These are phyloP conservation scores for Mycena rosella DNA, from an alignment of 768 basidiomycete genomes.

Conservation along the genomic window DNA sequence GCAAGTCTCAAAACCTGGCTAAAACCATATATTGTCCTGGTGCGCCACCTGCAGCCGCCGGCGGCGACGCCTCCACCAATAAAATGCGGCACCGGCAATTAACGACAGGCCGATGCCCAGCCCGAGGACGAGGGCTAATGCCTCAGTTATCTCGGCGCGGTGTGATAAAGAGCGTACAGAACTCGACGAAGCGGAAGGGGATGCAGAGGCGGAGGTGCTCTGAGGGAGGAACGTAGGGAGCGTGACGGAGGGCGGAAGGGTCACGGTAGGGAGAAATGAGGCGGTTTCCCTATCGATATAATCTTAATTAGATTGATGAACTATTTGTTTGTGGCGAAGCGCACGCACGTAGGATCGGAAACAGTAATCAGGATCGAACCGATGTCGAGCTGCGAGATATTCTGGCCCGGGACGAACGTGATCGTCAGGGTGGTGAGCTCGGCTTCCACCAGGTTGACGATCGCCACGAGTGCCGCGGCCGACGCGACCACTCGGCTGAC, in stretches of 20 bases:
- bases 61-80: slow-evolving; percentile 42
- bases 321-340: neutral
- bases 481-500: slow-evolving; percentile 56
- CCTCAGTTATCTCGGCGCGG: slow-evolving; percentile 37
- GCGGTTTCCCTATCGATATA: slow-evolving; percentile 29
- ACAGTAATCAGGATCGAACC: slow-evolving; percentile 54
- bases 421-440: slow-evolving; percentile 58
- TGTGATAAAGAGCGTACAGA: slow-evolving; percentile 28
- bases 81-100: slow-evolving; percentile 38
- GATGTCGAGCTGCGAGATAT: slow-evolving; percentile 52
- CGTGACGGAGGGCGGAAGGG: slow-evolving; percentile 51
- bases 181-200: slow-evolving; percentile 33
- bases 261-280: slow-evolving; percentile 51
- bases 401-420: slow-evolving; percentile 49
- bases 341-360: slow-evolving; percentile 50
- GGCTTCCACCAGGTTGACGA: slow-evolving; percentile 55
- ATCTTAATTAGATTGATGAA: neutral
- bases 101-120: slow-evolving; percentile 46
- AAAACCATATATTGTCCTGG: slow-evolving; percentile 32
- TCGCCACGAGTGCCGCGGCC: slow-evolving; percentile 51
- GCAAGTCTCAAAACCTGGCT: slow-evolving; percentile 9
- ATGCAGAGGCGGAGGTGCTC: slow-evolving; percentile 24
- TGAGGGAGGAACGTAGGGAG: slow-evolving; percentile 48
- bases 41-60: slow-evolving; percentile 25
- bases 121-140: slow-evolving; percentile 45